Percentiles rank a stretch among this genome's conserved stretches.
These are phyloP conservation scores for Candida multigemmis DNA, from an alignment of 805 yeast genomes.

Conservation along the genomic window DNA sequence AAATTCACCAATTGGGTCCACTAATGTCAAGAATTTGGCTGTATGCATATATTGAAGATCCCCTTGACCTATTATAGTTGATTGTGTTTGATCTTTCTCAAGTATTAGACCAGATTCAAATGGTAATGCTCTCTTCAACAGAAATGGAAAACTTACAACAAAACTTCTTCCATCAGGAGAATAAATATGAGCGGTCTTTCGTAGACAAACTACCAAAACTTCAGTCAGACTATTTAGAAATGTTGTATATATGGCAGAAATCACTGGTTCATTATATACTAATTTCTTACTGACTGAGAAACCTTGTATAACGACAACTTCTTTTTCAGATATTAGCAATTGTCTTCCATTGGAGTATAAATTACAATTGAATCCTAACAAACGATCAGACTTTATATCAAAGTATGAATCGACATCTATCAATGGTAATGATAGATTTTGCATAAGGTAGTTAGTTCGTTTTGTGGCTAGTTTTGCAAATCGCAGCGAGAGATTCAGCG, in stretches of 20 bases:
- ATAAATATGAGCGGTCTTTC: constrained; percentile 55
- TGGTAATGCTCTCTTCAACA: constrained; percentile 49
- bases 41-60: constrained; percentile 5
- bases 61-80: constrained; percentile 2
- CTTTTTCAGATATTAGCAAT: constrained; percentile 24
- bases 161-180: constrained; percentile 50
- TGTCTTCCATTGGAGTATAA: constrained; percentile 21
- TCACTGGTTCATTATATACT: constrained; percentile 39
- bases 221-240: constrained; percentile 22
- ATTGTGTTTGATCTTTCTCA: constrained; percentile 34
- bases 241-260: constrained; percentile 53
- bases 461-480: too few relatives aligned
- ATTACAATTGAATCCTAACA: too few relatives aligned
- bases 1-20: constrained; percentile 68
- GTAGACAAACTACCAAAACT: constrained; percentile 48
- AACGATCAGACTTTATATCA: too few relatives aligned
- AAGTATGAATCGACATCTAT: too few relatives aligned
- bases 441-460: too few relatives aligned
- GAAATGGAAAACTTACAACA: constrained; percentile 62
- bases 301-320: constrained; percentile 43
- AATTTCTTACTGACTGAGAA: constrained; percentile 37
- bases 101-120: constrained; percentile 62
- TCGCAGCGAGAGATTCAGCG: too few relatives aligned
- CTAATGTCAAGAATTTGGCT: constrained; percentile 50
- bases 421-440: too few relatives aligned